Evolutionary conservation across 164 flowering plant genomes (phyloP).

Genomic region (Santalum album): DNA sequence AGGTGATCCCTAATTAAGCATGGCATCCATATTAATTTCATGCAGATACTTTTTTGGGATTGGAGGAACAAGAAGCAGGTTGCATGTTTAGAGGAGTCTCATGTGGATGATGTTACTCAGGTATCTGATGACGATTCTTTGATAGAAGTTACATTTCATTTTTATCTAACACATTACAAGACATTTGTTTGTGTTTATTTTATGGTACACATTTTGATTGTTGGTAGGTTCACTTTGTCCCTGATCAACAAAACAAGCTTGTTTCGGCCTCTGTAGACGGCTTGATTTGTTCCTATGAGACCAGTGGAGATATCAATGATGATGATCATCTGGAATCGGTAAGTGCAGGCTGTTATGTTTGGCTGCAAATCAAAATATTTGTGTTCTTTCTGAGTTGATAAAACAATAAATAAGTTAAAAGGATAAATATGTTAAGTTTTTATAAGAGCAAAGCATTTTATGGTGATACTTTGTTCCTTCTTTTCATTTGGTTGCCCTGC

Average conservation of each 20-base stretch:
- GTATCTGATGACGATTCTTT: slow-evolving; percentile 17
- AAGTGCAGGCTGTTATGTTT: slow-evolving; percentile 20
- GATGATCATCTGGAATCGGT: slow-evolving; percentile 86
- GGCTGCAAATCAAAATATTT: not conserved
- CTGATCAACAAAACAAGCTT: slow-evolving; percentile 57
- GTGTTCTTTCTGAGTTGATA: not conserved
- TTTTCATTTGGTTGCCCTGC: too few species aligned
- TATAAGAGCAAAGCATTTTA: too few species aligned
- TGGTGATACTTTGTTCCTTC: too few species aligned
- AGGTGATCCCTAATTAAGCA: too few species aligned
- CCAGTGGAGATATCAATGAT: slow-evolving; percentile 70
- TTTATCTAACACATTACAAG: not conserved
- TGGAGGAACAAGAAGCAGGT: slow-evolving; percentile 74
- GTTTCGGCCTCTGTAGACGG: slow-evolving; percentile 97
- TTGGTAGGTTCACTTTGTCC: slow-evolving; percentile 76
- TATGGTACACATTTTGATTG: slow-evolving; percentile 7
- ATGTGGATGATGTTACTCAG: slow-evolving; percentile 95
- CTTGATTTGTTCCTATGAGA: slow-evolving; percentile 67
- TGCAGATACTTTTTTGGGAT: slow-evolving; percentile 80
- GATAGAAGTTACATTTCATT: not conserved
- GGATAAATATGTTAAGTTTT: too few species aligned
- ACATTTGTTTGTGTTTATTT: not conserved
- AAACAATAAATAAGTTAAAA: too few species aligned
- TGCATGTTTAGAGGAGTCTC: slow-evolving; percentile 92
- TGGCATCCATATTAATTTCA: slow-evolving; percentile 4